These are phyloP conservation scores for Lyophyllum semitale DNA, from an alignment of 768 basidiomycete species.

Conservation along the genomic window DNA sequence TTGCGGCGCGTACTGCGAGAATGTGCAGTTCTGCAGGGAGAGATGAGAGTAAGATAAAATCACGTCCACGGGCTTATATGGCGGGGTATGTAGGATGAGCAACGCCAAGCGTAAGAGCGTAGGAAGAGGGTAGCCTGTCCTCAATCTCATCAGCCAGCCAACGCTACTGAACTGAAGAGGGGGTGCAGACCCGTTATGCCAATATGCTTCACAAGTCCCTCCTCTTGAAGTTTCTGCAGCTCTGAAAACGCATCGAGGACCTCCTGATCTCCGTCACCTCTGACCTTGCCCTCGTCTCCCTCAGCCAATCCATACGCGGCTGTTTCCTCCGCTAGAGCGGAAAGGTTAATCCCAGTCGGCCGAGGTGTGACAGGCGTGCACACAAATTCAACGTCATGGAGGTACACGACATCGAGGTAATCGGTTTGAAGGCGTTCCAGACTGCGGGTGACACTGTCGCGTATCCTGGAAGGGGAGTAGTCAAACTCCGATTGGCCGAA, in stretches of 20 bases:
- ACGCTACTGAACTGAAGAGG: not conserved
- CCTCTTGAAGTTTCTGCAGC: constrained; percentile 66
- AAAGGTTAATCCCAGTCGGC: constrained; percentile 53
- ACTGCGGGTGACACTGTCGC: constrained; percentile 66
- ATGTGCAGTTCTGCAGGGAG: constrained; percentile 69
- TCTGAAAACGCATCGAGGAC: constrained; percentile 70
- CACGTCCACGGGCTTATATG: constrained; percentile 74
- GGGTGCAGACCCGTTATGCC: constrained; percentile 71
- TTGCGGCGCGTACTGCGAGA: constrained; percentile 54
- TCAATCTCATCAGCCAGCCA: not conserved
- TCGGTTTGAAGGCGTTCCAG: constrained; percentile 69
- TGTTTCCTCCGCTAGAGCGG: constrained; percentile 55
- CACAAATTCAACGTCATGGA: constrained; percentile 87
- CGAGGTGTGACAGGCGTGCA: constrained; percentile 51
- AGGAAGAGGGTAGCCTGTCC: constrained; percentile 75
- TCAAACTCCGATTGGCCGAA: constrained; percentile 72
- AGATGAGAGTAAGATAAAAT: constrained; percentile 83
- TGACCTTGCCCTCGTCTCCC: constrained; percentile 56
- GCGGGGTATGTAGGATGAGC: constrained; percentile 65
- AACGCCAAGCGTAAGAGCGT: constrained; percentile 83
- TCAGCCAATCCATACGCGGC: constrained; percentile 64
- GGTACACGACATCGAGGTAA: constrained; percentile 79
- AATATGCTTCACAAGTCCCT: constrained; percentile 71
- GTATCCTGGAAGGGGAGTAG: constrained; percentile 68
- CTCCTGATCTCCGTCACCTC: constrained; percentile 71